These are phyloP conservation scores for Pholiota molesta DNA, from an alignment of 768 basidiomycete genomes.

Conservation along the genomic window DNA sequence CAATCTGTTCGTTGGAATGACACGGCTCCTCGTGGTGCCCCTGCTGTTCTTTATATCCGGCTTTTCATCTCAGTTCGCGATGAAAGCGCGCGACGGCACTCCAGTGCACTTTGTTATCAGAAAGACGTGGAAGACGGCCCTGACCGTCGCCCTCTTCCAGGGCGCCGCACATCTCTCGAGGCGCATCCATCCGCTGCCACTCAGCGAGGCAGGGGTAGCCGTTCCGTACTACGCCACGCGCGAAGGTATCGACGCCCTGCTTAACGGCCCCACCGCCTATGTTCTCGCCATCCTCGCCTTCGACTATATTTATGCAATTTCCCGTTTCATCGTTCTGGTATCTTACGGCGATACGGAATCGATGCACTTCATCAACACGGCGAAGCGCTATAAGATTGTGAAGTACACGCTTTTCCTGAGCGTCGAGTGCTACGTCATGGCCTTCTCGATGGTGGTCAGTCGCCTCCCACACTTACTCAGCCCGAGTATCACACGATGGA, in stretches of 20 bases:
- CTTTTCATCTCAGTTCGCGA: background rate
- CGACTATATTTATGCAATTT: background rate
- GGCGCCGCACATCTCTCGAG: background rate
- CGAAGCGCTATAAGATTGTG: background rate
- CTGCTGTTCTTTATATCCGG: background rate
- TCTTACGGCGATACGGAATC: background rate
- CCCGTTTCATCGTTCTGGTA: background rate
- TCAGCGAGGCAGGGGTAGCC: too few relatives aligned
- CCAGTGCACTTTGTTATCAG: background rate
- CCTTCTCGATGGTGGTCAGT: background rate
- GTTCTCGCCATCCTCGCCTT: background rate
- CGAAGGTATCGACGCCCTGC: background rate
- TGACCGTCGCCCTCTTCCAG: background rate
- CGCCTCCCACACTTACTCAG: too few relatives aligned
- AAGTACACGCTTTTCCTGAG: background rate
- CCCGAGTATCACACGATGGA: background rate
- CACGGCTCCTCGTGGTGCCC: background rate
- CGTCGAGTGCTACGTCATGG: background rate
- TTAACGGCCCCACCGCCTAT: conserved; percentile 3
- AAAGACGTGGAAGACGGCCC: background rate
- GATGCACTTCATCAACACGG: background rate
- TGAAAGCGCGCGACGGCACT: background rate
- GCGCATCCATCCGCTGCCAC: background rate
- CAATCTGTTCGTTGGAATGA: background rate
- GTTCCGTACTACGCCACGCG: conserved; percentile 1